Conservation (phyloP, 805 yeast species). For the Spathaspora gorwiae region DNA sequence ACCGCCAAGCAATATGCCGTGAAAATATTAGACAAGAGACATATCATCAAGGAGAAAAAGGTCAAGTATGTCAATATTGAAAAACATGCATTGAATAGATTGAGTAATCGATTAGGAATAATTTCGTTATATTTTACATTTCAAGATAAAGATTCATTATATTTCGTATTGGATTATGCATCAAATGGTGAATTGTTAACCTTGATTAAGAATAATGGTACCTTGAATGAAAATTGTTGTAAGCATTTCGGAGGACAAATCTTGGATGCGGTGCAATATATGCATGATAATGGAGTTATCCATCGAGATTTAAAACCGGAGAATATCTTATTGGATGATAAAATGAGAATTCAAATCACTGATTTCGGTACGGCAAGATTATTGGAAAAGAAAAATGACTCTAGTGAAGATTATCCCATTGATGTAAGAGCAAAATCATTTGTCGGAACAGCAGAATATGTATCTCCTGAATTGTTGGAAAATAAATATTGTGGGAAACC, state of each 20-base stretch:
- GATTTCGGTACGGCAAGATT: conserved; percentile 84
- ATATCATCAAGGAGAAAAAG: conserved; percentile 74
- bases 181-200: conserved; percentile 72
- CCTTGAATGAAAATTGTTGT: conserved; percentile 65
- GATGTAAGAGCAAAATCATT: conserved; percentile 73
- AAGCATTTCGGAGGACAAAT: conserved; percentile 70
- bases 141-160: conserved; percentile 69
- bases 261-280: conserved; percentile 64
- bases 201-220: conserved; percentile 63
- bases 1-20: conserved; percentile 63
- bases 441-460: conserved; percentile 84
- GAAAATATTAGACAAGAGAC: conserved; percentile 70
- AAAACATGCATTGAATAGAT: conserved; percentile 69
- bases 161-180: conserved; percentile 75
- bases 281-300: conserved; percentile 72
- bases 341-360: conserved; percentile 62
- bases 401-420: conserved; percentile 53
- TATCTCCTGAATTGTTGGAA: conserved; percentile 74
- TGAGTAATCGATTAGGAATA: conserved; percentile 58
- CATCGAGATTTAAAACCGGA: conserved; percentile 86
- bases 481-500: conserved; percentile 64
- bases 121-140: conserved; percentile 71
- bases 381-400: conserved; percentile 47
- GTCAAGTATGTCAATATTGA: conserved; percentile 83
- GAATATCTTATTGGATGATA: conserved; percentile 61